These are phyloP conservation scores for Penicillium macrosclerotiorum DNA, from an alignment of 495 filamentous ascomycete genomes.

Conservation along the genomic window DNA sequence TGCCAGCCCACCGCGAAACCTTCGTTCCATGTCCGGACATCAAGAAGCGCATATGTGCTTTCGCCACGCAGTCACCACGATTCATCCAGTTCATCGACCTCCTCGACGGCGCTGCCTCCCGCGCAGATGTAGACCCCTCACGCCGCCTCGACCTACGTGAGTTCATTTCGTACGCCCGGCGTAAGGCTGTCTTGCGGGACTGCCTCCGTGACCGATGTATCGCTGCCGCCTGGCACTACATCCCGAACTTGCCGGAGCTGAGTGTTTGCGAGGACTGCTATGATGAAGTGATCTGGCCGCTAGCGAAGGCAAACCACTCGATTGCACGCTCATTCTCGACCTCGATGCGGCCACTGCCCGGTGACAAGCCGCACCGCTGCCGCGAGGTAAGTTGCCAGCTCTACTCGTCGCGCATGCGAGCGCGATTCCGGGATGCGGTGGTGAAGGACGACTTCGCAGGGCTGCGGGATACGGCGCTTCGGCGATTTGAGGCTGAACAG, in stretches of 20 bases:
- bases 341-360: conserved; percentile 41
- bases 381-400: conserved; percentile 65
- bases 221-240: conserved; percentile 58
- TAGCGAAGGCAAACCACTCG: conserved; percentile 45
- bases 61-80: conserved; percentile 49
- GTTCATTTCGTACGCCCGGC: conserved; percentile 50
- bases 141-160: conserved; percentile 45
- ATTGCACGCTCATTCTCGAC: conserved; percentile 58
- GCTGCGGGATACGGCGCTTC: conserved; percentile 38
- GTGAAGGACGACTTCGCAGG: conserved; percentile 54
- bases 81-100: conserved; percentile 63
- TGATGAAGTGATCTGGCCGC: conserved; percentile 64
- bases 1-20: conserved; percentile 48
- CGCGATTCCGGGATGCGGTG: conserved; percentile 59
- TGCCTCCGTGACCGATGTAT: conserved; percentile 54
- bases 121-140: conserved; percentile 33
- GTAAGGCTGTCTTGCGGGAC: conserved; percentile 49
- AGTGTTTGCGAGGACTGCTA: conserved; percentile 74
- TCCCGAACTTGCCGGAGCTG: conserved; percentile 60
- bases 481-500: conserved; percentile 43
- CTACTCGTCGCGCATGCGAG: conserved; percentile 72
- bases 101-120: conserved; percentile 54
- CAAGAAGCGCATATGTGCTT: conserved; percentile 45
- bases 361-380: conserved; percentile 42
- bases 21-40: conserved; percentile 37